Percentiles rank a stretch among this genome's conserved stretches.
Conservation (phyloP, 169 alveolate species). For the Perkinsus olseni region DNA sequence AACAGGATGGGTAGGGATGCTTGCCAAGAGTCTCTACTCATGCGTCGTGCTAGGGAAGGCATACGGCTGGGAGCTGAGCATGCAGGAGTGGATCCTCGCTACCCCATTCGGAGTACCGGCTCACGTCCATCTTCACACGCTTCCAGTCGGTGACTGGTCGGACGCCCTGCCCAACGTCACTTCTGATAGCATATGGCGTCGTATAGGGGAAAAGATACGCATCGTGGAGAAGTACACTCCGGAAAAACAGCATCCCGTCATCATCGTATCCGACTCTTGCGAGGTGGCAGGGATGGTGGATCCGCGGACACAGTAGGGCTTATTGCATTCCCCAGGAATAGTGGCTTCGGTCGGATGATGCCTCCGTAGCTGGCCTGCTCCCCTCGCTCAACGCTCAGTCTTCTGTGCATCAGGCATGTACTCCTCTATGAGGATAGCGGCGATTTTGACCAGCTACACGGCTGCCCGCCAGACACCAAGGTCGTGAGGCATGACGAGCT, state of each 20-base stretch:
- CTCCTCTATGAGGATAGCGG: neutral
- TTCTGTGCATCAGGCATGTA: neutral
- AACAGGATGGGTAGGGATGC: neutral
- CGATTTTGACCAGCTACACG: neutral
- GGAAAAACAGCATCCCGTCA: neutral
- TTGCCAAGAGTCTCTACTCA: neutral
- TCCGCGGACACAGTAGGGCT: too few species aligned
- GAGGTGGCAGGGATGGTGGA: too few species aligned
- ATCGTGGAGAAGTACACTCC: neutral
- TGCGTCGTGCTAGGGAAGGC: neutral
- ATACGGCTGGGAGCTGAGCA: neutral
- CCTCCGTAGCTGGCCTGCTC: too few species aligned
- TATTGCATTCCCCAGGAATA: too few species aligned
- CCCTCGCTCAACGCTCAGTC: too few species aligned
- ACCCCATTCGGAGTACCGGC: neutral
- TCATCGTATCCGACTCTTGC: neutral
- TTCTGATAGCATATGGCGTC: neutral
- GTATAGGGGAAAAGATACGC: neutral
- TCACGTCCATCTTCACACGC: neutral
- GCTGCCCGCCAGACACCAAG: neutral
- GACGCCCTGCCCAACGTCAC: neutral
- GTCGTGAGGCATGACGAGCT: neutral
- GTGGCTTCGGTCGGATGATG: too few species aligned
- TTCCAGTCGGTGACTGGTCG: neutral
- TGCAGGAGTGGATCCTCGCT: neutral